Conservation (phyloP, 345 rosid species). For the Firmiana major region DNA sequence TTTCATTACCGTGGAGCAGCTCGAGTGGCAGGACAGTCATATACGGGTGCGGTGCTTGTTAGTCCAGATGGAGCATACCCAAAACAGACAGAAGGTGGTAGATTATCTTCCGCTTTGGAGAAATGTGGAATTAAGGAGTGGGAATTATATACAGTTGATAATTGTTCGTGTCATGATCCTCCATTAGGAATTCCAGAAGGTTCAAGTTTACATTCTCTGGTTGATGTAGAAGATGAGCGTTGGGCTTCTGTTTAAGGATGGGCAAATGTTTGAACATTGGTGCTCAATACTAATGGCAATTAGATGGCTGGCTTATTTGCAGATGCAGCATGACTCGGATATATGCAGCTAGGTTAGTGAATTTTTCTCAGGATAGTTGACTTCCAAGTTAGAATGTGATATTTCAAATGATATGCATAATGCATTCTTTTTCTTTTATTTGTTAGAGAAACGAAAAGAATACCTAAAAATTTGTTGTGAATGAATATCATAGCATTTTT, state of each 20-base stretch:
- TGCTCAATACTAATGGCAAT: neutral
- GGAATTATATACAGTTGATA: constrained; percentile 82
- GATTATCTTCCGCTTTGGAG: constrained; percentile 54
- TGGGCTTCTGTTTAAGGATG: constrained; percentile 12
- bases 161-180: constrained; percentile 64
- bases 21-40: constrained; percentile 87
- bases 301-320: neutral
- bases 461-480: neutral
- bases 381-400: neutral
- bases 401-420: neutral
- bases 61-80: constrained; percentile 79
- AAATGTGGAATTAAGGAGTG: constrained; percentile 83
- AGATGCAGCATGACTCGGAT: neutral
- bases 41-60: constrained; percentile 87
- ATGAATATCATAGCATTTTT: neutral
- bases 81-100: constrained; percentile 33
- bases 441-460: no score
- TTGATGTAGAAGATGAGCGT: constrained; percentile 28
- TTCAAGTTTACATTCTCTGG: constrained; percentile 54
- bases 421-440: neutral
- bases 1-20: constrained; percentile 93
- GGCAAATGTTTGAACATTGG: neutral
- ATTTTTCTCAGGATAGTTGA: neutral
- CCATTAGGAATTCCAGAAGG: constrained; percentile 81
- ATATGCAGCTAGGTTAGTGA: neutral